Evolutionary conservation across 2,329 filamentous ascomycete species (phyloP).

Genomic region (Penicillium sp.): DNA sequence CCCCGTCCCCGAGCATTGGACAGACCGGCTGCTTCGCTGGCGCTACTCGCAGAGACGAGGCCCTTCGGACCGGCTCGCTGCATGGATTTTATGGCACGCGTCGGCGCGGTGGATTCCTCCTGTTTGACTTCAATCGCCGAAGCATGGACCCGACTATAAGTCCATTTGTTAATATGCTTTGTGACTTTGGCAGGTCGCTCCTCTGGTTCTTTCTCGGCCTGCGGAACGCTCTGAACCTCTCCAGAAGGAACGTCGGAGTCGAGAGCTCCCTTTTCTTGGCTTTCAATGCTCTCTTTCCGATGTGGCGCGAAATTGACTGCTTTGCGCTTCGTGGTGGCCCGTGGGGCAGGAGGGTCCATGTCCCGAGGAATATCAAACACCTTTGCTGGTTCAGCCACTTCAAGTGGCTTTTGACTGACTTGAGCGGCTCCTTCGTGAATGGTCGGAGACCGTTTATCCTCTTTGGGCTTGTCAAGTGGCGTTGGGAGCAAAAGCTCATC

Average conservation of each 20-base stretch:
- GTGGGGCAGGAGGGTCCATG: neutral
- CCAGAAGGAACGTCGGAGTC: neutral
- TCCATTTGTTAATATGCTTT: conserved; percentile 23
- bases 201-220: conserved; percentile 3
- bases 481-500: conserved; percentile 11
- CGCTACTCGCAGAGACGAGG: conserved; percentile 33
- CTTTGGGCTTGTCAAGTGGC: neutral
- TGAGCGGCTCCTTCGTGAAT: neutral
- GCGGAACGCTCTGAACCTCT: neutral
- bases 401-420: neutral
- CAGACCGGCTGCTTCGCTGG: conserved; percentile 9
- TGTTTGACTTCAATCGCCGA: conserved; percentile 13
- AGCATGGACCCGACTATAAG: conserved; percentile 26
- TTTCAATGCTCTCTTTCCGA: neutral
- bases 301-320: conserved; percentile 26
- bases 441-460: neutral
- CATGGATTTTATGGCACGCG: conserved; percentile 10
- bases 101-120: conserved; percentile 2
- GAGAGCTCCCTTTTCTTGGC: neutral
- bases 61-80: conserved; percentile 32
- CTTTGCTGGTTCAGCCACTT: neutral
- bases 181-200: conserved; percentile 9
- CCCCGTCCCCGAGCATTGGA: conserved; percentile 16
- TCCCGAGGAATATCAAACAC: conserved; percentile 1
- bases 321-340: conserved; percentile 22